Evolutionary conservation across 805 yeast species (phyloP), one percentile per base, ranked within the genome.

Genomic region (Saccharomycopsis microspora): DNA sequence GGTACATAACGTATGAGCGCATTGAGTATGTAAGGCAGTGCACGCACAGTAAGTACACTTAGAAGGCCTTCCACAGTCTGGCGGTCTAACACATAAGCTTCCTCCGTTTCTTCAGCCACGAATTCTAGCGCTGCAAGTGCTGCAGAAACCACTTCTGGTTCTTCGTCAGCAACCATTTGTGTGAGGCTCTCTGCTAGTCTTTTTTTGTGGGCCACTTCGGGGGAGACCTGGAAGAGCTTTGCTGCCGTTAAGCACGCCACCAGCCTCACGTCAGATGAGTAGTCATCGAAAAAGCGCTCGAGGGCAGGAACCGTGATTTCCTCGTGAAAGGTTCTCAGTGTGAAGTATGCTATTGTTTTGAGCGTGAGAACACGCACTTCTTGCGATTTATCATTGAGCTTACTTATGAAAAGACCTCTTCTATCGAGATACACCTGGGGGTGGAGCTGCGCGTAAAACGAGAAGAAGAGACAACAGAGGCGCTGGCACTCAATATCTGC

Each of bases 1-100:
- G 97, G 97, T 1, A 82, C 82, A 60, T 72, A 85, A 5, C 76
- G 64, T 70, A 78, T 54, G 39, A 89, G 59, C 0, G 88, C 73
- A 47, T 78, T 76, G 47, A 90, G 63, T 10, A 87, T 68, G 41
- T 79, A 73, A 0, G 78, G 69, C 58, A 82, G 94, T 42, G 79
- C 73, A 95, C 96, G 89, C 62, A 82, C 84, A 54, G 72, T 74
- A 9, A 50, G 39, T 34, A n/a, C 36, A 34, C 36, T 34, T 9
- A 34, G 36, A 9, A n/a, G n/a, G 10, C 8, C 8, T n/a, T n/a
- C 36, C 8, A 34, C 8, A n/a, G 36, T 8, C 36, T 34, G 36
- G 8, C n/a, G 10, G 36, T 34, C 36, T 34, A n/a, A 34, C 8
- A 8, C n/a, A 8, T 8, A 34, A 19, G 19, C 19, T 19, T 42